Percentiles rank a stretch among this genome's conserved stretches.
phyloP scores from a whole-genome alignment of 192 early-diverging fungal genomes.

The Umbelopsis ramanniana region DNA sequence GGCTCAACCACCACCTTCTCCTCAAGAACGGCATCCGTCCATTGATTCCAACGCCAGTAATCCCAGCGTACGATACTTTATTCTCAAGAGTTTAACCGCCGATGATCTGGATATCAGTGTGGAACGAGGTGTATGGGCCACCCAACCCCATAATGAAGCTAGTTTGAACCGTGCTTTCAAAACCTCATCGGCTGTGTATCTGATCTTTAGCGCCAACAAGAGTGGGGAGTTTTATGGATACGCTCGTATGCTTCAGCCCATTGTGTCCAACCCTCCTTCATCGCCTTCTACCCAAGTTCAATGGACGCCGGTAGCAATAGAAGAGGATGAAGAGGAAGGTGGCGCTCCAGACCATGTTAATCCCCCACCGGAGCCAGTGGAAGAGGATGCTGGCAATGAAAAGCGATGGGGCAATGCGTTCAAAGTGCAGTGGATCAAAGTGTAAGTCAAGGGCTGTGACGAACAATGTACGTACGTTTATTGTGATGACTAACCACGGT shows the following conservation, averaged over 20 bases:
- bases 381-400: slow-evolving; percentile 20
- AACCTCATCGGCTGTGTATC: slow-evolving; percentile 42
- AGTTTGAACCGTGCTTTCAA: slow-evolving; percentile 51
- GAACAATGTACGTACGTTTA: not conserved
- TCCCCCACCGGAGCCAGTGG: not conserved
- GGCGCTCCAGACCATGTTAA: not conserved
- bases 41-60: slow-evolving; percentile 32
- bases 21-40: slow-evolving; percentile 20
- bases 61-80: slow-evolving; percentile 46
- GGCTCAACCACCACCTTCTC: slow-evolving; percentile 22
- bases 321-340: slow-evolving; percentile 38
- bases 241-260: slow-evolving; percentile 36
- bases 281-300: slow-evolving; percentile 22
- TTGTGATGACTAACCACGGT: not conserved
- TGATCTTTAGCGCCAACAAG: slow-evolving; percentile 57
- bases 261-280: slow-evolving; percentile 10
- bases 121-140: slow-evolving; percentile 52
- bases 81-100: slow-evolving; percentile 53
- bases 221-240: slow-evolving; percentile 59
- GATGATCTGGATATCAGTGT: slow-evolving; percentile 57
- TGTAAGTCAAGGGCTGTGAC: slow-evolving; percentile 35
- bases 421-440: slow-evolving; percentile 51
- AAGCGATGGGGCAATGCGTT: slow-evolving; percentile 52
- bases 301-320: slow-evolving; percentile 33
- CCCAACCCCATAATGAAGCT: slow-evolving; percentile 52